Percentiles rank a stretch among this genome's conserved stretches.
phyloP scores from a whole-genome alignment of 1,284 basidiomycete genomes.

The Ustilago curta region DNA sequence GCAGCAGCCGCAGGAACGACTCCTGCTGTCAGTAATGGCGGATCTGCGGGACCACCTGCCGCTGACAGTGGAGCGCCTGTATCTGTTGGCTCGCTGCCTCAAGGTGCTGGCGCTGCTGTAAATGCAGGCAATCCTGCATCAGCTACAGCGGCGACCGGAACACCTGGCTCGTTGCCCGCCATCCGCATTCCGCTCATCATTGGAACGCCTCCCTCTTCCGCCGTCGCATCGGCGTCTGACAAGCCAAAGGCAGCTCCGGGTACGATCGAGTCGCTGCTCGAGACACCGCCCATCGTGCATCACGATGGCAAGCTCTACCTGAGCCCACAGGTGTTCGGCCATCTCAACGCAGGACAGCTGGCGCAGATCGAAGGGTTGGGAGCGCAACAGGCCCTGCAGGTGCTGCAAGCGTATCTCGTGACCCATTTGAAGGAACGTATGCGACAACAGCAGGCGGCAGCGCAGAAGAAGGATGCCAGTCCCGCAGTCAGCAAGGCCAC shows the following conservation, averaged over 20 bases:
- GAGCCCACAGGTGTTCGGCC: conserved; percentile 84
- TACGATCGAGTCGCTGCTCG: conserved; percentile 68
- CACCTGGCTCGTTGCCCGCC: conserved; percentile 29
- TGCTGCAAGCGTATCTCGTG: conserved; percentile 85
- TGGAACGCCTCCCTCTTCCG: conserved; percentile 73
- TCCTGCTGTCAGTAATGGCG: conserved; percentile 6
- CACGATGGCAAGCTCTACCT: conserved; percentile 86
- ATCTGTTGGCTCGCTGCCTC: neutral
- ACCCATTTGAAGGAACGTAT: conserved; percentile 84
- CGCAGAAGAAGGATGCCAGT: conserved; percentile 46
- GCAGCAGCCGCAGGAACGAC: conserved; percentile 29
- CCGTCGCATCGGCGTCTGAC: conserved; percentile 57
- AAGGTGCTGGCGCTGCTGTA: conserved; percentile 4
- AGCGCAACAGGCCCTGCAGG: conserved; percentile 82
- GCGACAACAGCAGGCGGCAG: conserved; percentile 69
- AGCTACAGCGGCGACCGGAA: conserved; percentile 16
- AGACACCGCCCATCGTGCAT: conserved; percentile 80
- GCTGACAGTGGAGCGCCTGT: conserved; percentile 9
- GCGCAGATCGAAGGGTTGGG: conserved; percentile 82
- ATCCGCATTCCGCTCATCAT: conserved; percentile 75
- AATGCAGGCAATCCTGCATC: conserved; percentile 14
- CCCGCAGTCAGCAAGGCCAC: conserved; percentile 13
- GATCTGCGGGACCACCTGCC: neutral
- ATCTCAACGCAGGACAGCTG: conserved; percentile 79
- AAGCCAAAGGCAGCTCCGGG: conserved; percentile 65